Base-by-base conservation (phyloP, 441 rosid genomes). In the Gossypium davidsonii region DNA sequence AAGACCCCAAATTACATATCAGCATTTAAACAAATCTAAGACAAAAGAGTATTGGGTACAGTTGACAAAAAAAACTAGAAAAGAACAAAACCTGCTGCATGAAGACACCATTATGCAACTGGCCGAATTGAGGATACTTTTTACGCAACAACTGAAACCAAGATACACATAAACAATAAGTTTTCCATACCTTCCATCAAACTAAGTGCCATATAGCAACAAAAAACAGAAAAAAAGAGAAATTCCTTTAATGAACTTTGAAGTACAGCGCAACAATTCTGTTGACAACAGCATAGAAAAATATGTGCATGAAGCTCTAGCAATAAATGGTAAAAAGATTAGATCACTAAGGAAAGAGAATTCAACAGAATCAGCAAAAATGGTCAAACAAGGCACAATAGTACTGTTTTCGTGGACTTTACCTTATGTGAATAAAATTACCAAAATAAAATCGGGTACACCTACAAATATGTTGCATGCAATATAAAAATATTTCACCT, bases 111-210 rank as follows among this genome's bases (percentile, higher is more conserved):
- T 95, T 95, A 46, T 93, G 97, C 91, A 89, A 73, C 83, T 95
- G 98, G 18, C 94, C 95, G 67, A 95, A 95, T 77, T 93, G 99
- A 72, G 99, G 99, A 79, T 83, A 93, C 75, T 93, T 95, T 77
- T 95, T 93, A 25, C 97, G 94, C 83, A 95, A 76, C 57, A 87
- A 82, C 98, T 95, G 88, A 71, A 79, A 77, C 57, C 6, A 58
- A 8, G 48, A 70, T 52, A 10, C 58, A n/a, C 8, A 28, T 9
- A 70, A 17, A 28, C 48, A 48, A 74, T 23, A 71, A 55, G 42
- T 39, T 11, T 51, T 26, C 64, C 57, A 46, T 25, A 34, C 44
- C 31, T 74, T 59, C 25, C 34, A n/a, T 39, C 14, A 12, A 63
- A 48, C 44, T 44, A 66, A 55, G 18, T 44, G 39, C 12, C 64